phyloP scores from a whole-genome alignment of 345 rosid genomes.

The Carallia brachiata region DNA sequence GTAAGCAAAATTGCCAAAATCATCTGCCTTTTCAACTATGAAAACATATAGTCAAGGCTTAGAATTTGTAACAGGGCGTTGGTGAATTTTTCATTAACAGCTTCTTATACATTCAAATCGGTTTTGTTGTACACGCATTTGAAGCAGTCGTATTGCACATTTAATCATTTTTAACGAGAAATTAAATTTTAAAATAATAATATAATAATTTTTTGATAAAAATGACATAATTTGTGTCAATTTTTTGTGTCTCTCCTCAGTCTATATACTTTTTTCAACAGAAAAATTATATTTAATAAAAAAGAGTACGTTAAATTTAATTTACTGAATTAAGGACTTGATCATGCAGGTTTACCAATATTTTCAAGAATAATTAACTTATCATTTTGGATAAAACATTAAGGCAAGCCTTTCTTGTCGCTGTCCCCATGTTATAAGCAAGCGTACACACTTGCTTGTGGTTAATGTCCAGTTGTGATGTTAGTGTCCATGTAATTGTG shows the following conservation, averaged over 20 bases:
- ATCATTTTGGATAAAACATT: not conserved
- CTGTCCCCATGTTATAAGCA: conserved; percentile 26
- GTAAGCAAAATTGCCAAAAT: conserved; percentile 18
- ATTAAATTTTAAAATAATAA: too few relatives aligned
- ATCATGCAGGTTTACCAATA: not conserved
- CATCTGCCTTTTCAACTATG: not conserved
- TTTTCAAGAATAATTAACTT: not conserved
- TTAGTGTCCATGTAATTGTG: conserved; percentile 16
- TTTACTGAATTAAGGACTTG: not conserved
- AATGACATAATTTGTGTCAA: too few relatives aligned
- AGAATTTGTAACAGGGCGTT: not conserved
- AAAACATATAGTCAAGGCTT: too few relatives aligned
- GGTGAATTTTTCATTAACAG: too few relatives aligned
- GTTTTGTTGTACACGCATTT: too few relatives aligned
- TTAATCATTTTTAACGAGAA: too few relatives aligned
- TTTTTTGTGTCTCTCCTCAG: not conserved
- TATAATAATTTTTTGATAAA: too few relatives aligned
- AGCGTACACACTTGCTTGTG: conserved; percentile 23
- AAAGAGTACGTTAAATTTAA: too few relatives aligned
- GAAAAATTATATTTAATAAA: not conserved
- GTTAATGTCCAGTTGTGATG: conserved; percentile 32
- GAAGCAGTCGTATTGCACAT: too few relatives aligned
- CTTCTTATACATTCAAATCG: too few relatives aligned
- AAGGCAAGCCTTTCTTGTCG: conserved; percentile 25
- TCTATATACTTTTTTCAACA: not conserved